Conservation (phyloP, 164 flowering plant species). For the Cinnamomum micranthum region DNA sequence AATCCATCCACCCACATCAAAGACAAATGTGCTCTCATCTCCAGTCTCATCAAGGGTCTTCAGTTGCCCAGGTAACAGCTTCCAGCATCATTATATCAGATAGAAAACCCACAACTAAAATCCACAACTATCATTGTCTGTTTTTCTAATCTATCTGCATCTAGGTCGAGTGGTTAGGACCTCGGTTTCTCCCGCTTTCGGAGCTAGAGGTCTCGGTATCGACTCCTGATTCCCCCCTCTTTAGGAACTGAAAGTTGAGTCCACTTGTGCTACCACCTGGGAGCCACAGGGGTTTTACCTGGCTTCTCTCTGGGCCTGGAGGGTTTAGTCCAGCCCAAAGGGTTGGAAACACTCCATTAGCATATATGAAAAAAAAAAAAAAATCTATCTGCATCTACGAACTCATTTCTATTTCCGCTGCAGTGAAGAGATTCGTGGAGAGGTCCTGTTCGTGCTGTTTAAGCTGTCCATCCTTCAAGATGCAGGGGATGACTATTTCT, state of each 20-base stretch:
- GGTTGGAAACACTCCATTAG: no score
- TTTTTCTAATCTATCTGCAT: not conserved
- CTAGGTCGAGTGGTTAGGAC: no score
- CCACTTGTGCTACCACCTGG: no score
- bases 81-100: not conserved
- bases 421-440: constrained; percentile 90
- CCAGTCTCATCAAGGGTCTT: constrained; percentile 67
- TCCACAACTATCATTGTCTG: not conserved
- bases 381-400: not conserved
- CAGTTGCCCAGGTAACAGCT: constrained; percentile 64
- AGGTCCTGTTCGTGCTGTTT: constrained; percentile 77
- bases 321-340: no score
- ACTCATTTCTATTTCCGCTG: not conserved
- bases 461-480: constrained; percentile 43
- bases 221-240: no score
- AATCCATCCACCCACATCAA: constrained; percentile 38
- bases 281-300: no score
- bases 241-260: no score
- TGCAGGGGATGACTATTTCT: constrained; percentile 35
- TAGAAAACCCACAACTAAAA: not conserved
- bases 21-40: constrained; percentile 46
- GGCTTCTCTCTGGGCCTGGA: no score
- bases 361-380: no score
- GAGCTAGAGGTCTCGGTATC: no score
- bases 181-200: no score